Conservation (phyloP, 2,329 filamentous ascomycete genomes). For the Arthrobotrys sphaeroides region DNA sequence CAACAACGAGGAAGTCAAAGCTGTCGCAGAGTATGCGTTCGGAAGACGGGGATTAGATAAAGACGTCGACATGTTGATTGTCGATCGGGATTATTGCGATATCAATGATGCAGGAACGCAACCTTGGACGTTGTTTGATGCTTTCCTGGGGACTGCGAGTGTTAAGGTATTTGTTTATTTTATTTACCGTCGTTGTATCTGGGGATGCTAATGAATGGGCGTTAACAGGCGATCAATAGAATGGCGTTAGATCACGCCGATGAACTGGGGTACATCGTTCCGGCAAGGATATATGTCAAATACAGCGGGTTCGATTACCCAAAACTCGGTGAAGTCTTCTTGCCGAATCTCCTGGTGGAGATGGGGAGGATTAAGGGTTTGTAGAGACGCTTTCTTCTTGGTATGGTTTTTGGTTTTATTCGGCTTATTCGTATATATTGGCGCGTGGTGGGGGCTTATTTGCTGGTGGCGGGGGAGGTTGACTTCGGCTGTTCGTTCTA, state of each 20-base stretch:
- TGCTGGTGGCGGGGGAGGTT: too few species aligned
- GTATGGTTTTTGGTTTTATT: background rate
- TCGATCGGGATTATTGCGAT: constrained; percentile 1
- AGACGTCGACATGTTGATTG: constrained; percentile 1
- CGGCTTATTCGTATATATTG: background rate
- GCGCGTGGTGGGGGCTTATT: too few species aligned
- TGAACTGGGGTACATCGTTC: constrained; percentile 1
- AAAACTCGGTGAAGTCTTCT: background rate
- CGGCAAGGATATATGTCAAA: constrained; percentile 19
- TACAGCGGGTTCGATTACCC: constrained; percentile 33
- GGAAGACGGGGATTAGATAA: background rate
- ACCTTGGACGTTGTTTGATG: constrained; percentile 12
- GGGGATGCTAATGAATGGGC: background rate
- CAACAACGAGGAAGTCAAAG: constrained; percentile 24
- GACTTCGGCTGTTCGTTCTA: background rate
- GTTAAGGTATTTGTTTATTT: constrained; percentile 20
- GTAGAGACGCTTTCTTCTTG: background rate
- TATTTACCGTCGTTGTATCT: too few species aligned
- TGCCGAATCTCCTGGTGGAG: constrained; percentile 33
- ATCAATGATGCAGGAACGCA: background rate
- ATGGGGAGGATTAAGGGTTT: background rate
- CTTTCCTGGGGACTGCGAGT: constrained; percentile 26
- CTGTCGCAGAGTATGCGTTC: constrained; percentile 19
- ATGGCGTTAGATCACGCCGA: constrained; percentile 28
- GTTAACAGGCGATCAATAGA: constrained; percentile 14